phyloP scores from a whole-genome alignment of 2,329 filamentous ascomycete species.

The Pseudocercospora crystallina region DNA sequence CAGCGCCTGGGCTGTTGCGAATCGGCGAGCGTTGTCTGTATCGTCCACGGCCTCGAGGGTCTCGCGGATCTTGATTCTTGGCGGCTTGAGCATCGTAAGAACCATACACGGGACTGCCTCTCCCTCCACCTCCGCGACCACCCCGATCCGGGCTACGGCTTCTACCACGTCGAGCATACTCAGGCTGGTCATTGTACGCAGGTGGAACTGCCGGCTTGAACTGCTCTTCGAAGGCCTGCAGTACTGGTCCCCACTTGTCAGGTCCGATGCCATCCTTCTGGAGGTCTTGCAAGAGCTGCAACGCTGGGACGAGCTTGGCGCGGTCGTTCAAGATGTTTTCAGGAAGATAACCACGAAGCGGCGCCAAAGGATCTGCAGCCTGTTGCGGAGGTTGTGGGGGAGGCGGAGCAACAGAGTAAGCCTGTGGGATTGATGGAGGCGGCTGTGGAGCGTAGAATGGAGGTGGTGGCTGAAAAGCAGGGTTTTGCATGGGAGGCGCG shows the following conservation, averaged over 20 bases:
- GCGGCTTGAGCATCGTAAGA: conserved; percentile 60
- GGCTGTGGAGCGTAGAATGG: conserved; percentile 32
- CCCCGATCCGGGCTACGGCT: conserved; percentile 68
- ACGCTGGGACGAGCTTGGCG: conserved; percentile 64
- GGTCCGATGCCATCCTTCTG: conserved; percentile 72
- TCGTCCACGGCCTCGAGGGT: conserved; percentile 53
- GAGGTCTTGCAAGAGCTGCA: conserved; percentile 73
- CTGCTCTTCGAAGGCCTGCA: conserved; percentile 49
- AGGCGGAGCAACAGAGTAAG: conserved; percentile 45
- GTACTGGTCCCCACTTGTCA: conserved; percentile 69
- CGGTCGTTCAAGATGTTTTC: conserved; percentile 38
- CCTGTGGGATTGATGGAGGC: conserved; percentile 36
- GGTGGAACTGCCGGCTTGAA: conserved; percentile 23
- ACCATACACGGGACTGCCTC: conserved; percentile 67
- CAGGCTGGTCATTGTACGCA: conserved; percentile 22
- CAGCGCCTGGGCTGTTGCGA: conserved; percentile 63
- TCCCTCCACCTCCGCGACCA: conserved; percentile 55
- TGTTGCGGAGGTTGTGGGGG: conserved; percentile 1
- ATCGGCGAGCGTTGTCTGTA: conserved; percentile 85
- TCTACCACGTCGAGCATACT: conserved; percentile 58
- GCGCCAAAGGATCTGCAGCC: conserved; percentile 29
- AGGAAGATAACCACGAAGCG: conserved; percentile 35
- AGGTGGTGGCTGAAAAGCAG: conserved; percentile 22
- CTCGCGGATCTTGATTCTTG: conserved; percentile 24
- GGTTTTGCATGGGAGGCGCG: conserved; percentile 15